Evolutionary conservation across 768 basidiomycete genomes (phyloP), one percentile per base, ranked within the genome.

Genomic region (Galerina sulciceps): DNA sequence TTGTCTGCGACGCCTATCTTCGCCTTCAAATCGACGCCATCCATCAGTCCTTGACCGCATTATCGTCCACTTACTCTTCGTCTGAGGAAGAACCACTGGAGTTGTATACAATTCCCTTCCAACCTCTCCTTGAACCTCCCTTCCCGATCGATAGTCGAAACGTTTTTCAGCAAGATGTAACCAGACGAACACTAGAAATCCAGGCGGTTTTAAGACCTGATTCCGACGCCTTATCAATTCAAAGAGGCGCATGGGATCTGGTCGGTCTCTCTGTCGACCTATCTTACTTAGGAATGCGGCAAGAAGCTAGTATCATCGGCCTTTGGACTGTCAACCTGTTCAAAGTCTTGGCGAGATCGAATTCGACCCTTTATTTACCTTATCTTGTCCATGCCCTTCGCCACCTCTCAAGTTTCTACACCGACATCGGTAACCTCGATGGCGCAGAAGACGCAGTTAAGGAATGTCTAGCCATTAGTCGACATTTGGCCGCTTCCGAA

Each of bases 241-340:
- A 58, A 47, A 36, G 44, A 31, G 57, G 57, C 14, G 50, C 57
- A 22, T 53, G 43, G 50, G 43, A 43, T 8, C 46, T 58, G 57
- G 22, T 38, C 42, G 45, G 18, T 2, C 37, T 58, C 4, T 42
- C 20, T 23, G 45, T 45, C 17, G 38, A 14, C 15, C 34, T 58
- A 10, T 13, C 36, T 31, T 26, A 36, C 20, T 22, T 58, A 13
- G 41, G 45, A 2, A 58, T 58, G 57, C 11, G 9, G 10, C 18
- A 45, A 22, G 57, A 58, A 38, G 57, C 57, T 4, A 35, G 34
- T 14, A 45, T 50, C 0, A 45, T 53, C 15, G 57, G 57, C 1
- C 9, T 36, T 5, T 58, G 57, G 57, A 45, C 57, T n/a, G 57
- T 58, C 9, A 44, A 45, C 23, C 57, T 58, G 11, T 58, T 35